Evolutionary conservation across 1,284 basidiomycete genomes (phyloP), one percentile per base, ranked within the genome.

Genomic region (Ceratobasidium sp.): DNA sequence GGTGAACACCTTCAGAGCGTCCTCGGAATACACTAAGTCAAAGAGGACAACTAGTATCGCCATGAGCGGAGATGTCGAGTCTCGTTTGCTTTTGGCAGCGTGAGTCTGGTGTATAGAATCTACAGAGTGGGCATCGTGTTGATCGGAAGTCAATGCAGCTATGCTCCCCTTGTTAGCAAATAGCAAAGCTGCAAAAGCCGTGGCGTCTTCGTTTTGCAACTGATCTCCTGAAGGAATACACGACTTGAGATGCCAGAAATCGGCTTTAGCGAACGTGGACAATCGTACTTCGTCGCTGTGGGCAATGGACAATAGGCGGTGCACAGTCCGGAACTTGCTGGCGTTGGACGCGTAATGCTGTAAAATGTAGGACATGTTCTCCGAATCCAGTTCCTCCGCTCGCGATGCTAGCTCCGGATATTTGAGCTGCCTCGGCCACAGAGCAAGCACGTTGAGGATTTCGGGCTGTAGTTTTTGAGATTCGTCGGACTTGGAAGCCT

Each of bases 221-320:
- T 85, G 81, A 2, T 84, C 81, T 0, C 78, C 77, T 0, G 84
- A 74, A 1, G 90, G 90, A 49, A 95, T 90, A 77, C 86, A 89
- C 22, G 89, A 87, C 79, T 93, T 94, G 78, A 96, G 83, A 48
- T 88, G 86, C 94, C 94, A 96, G 80, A 96, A 95, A 76, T 91
- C 89, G 1, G 84, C 84, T 66, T 81, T 82, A 2, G 87, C 82
- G 75, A 92, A 92, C 31, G 84, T 83, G 1, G 80, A 80, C 69
- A 82, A 81, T 24, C 82, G 80, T 51, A 86, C 84, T 9, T 81
- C 78, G 5, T 81, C 80, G 16, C 81, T 79, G 5, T 80, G 75
- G 4, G 86, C 82, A 74, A 87, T 82, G 19, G 88, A 85, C 2
- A 83, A 83, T 31, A 94, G 82, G 43, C 86, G 86, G 43, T 88